Evolutionary conservation across 2,329 filamentous ascomycete species (phyloP).

Genomic region (Aspergillus pseudoviridinutans): DNA sequence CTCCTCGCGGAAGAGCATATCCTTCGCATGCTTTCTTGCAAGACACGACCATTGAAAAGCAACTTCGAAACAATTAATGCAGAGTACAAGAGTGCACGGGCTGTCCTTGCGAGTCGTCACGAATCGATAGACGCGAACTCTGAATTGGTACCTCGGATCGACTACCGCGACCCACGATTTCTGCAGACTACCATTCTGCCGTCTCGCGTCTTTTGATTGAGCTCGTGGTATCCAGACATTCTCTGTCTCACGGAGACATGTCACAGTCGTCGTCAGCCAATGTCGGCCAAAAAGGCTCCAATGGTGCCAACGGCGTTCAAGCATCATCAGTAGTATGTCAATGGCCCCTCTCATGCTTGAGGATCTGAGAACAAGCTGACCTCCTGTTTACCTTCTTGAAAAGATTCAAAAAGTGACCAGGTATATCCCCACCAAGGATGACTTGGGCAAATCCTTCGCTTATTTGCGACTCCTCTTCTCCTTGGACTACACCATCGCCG

Average conservation of each 20-base stretch:
- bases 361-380: constrained; percentile 1
- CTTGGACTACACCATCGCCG: constrained; percentile 23
- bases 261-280: background rate
- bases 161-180: background rate
- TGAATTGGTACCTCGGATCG: background rate
- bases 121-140: no score
- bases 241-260: constrained; percentile 2
- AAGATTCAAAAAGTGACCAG: constrained; percentile 11
- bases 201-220: background rate
- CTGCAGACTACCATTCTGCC: background rate
- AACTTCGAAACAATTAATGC: background rate
- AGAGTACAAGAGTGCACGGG: no score
- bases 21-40: background rate
- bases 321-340: background rate
- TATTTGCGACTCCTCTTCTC: constrained; percentile 25
- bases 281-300: constrained; percentile 1
- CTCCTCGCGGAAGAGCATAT: background rate
- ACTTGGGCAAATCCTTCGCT: constrained; percentile 16
- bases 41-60: background rate
- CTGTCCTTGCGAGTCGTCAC: no score
- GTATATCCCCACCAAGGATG: constrained; percentile 17
- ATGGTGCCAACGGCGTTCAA: background rate
- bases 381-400: background rate
- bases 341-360: background rate
- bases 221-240: background rate